Evolutionary conservation across 495 filamentous ascomycete genomes (phyloP).

Genomic region (Daldinia vernicosa): DNA sequence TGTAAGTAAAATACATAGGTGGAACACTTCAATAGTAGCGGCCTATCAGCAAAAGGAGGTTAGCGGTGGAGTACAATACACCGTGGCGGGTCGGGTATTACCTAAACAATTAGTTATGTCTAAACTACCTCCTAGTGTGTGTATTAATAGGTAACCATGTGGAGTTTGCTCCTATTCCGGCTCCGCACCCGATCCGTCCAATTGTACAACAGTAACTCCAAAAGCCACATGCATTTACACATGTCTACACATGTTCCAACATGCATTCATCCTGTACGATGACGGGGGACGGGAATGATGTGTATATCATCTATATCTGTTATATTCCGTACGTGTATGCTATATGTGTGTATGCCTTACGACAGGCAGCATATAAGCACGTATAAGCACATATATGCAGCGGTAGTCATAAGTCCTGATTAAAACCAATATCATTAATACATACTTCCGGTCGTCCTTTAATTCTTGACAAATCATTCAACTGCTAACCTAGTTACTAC

Average conservation of each 20-base stretch:
- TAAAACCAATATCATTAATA: constrained; percentile 5
- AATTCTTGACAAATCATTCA: constrained; percentile 14
- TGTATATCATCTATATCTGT: neutral
- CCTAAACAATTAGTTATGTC: too few species aligned
- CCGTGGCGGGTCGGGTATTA: constrained; percentile 35
- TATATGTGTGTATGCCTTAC: constrained; percentile 22
- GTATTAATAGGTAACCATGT: too few species aligned
- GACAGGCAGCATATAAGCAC: constrained; percentile 14
- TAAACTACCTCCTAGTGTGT: too few species aligned
- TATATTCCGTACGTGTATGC: neutral
- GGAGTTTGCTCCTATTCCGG: constrained; percentile 12
- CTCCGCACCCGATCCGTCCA: constrained; percentile 36
- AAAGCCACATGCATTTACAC: neutral
- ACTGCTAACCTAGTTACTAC: constrained; percentile 19
- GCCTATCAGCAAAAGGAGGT: neutral
- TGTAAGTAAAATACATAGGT: constrained; percentile 4
- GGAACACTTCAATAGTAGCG: neutral
- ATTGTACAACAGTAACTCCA: constrained; percentile 11
- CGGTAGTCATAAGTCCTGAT: constrained; percentile 27
- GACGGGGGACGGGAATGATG: constrained; percentile 8
- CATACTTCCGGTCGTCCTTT: constrained; percentile 17
- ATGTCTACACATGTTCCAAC: too few species aligned
- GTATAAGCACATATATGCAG: constrained; percentile 17
- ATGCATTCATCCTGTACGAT: constrained; percentile 21
- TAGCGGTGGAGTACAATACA: constrained; percentile 8